A percentile compares a stretch with the other conserved stretches of the same genome.
Conservation (phyloP, 768 basidiomycete species). For the Rhizopogon salebrosus region DNA sequence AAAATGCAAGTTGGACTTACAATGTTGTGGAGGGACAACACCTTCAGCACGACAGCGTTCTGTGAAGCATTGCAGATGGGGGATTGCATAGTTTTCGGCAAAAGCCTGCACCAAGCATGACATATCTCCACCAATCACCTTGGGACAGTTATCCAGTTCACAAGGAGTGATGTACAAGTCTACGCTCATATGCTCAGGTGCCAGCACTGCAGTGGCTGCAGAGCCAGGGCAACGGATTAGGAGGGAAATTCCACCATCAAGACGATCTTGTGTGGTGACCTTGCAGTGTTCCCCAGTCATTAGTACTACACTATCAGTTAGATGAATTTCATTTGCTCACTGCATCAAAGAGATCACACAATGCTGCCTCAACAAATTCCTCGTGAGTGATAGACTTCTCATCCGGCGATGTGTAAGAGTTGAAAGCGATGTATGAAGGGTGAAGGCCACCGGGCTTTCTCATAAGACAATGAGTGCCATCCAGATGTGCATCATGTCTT, state of each 20-base stretch:
- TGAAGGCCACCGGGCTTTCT: not conserved
- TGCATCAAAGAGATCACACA: slow-evolving; percentile 7
- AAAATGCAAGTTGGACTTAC: not conserved
- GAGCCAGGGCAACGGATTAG: slow-evolving; percentile 1
- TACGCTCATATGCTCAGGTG: not conserved
- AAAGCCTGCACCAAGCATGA: slow-evolving; percentile 8
- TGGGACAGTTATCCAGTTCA: not conserved
- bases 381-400: not conserved
- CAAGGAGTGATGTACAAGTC: slow-evolving; percentile 7
- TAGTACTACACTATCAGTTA: not conserved
- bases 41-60: not conserved
- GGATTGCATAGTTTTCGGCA: slow-evolving; percentile 3
- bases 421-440: not conserved
- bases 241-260: slow-evolving; percentile 7
- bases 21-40: not conserved
- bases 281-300: not conserved
- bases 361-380: not conserved
- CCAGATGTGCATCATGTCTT: not conserved
- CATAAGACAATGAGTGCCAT: slow-evolving; percentile 2
- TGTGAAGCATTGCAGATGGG: not conserved
- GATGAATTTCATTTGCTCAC: not conserved
- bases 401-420: not conserved
- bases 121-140: slow-evolving; percentile 2
- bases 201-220: not conserved
- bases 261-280: slow-evolving; percentile 6